phyloP scores from a whole-genome alignment of 495 filamentous ascomycete genomes.

The Penicillium longicatenatum region DNA sequence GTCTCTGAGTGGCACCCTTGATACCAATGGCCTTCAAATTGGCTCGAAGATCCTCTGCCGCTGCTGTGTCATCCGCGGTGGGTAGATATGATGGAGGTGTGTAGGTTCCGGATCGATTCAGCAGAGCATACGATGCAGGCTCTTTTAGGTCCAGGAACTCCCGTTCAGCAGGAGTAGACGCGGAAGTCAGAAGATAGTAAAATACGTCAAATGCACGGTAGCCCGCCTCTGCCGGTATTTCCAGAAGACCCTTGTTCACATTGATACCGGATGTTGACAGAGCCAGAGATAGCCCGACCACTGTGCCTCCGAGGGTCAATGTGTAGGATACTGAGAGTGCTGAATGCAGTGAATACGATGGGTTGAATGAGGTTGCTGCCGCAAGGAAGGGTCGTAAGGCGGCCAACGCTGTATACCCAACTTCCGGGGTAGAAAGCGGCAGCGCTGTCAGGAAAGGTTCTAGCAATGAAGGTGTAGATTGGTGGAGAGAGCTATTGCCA shows the following conservation, averaged over 20 bases:
- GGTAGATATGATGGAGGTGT: constrained; percentile 87
- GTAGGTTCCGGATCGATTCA: constrained; percentile 83
- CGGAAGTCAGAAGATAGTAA: constrained; percentile 90
- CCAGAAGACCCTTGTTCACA: constrained; percentile 75
- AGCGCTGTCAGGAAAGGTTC: constrained; percentile 79
- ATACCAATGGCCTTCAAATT: constrained; percentile 88
- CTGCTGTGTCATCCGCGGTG: constrained; percentile 88
- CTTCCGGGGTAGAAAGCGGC: constrained; percentile 72
- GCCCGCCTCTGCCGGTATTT: constrained; percentile 76
- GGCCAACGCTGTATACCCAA: constrained; percentile 73
- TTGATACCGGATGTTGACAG: constrained; percentile 89
- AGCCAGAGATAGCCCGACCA: constrained; percentile 73
- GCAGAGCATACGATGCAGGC: constrained; percentile 73
- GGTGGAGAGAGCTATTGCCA: constrained; percentile 72
- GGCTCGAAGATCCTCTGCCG: constrained; percentile 87
- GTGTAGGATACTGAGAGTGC: constrained; percentile 79
- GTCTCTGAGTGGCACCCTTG: constrained; percentile 77
- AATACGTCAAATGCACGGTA: constrained; percentile 98
- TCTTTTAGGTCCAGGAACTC: constrained; percentile 86
- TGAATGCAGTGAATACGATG: constrained; percentile 78
- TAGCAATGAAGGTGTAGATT: constrained; percentile 82
- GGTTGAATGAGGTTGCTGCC: constrained; percentile 85
- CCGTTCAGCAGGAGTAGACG: constrained; percentile 85
- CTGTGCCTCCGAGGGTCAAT: constrained; percentile 75
- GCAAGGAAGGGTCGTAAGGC: constrained; percentile 83